Evolutionary conservation across 306 rosid genomes (phyloP), one percentile per base, ranked within the genome.

Genomic region (Sicyos edulis): DNA sequence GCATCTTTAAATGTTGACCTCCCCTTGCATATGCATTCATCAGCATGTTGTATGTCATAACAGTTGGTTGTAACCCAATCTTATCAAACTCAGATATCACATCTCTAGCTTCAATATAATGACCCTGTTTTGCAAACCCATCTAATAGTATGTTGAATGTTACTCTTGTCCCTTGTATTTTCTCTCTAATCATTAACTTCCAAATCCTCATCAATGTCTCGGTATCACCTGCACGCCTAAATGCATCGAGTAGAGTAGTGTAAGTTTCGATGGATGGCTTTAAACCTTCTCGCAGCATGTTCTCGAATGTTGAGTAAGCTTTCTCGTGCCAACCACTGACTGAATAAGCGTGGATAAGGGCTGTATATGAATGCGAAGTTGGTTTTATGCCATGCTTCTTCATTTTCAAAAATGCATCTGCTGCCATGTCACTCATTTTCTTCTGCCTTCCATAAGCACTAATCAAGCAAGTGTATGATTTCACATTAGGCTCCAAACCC

Each of bases 71-170:
- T 70, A 87, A 68, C 49, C 98, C 96, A 22, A 88, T 32, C 79
- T 90, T 92, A 19, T 88, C 86, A 20, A 84, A 92, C 73, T 88
- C 96, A 45, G 83, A 90, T 57, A 92, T 73, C 45, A 88, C 91
- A 9, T 86, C 93, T 81, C 96, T 84, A 45, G 96, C 98, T 83
- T 87, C 96, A 53, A 75, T 71, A 78, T 78, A 88, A 42, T 70
- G 90, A 72, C 98, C 98, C 78, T 90, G 93, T 77, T 92, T 92
- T 16, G 96, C 88, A 86, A 92, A 92, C 62, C 96, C 96, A 71
- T 92, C 96, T 0, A 90, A 73, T 71, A 92, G 90, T 71, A 77
- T 88, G 82, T 92, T 84, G 82, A 88, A 92, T 8, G 93, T 90
- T 16, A 87, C 81, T 34, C 61, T 78, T 6, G 90, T 90, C 82